Base-by-base conservation (phyloP, 495 filamentous ascomycete species). In the Hapsidospora chrysogenum region DNA sequence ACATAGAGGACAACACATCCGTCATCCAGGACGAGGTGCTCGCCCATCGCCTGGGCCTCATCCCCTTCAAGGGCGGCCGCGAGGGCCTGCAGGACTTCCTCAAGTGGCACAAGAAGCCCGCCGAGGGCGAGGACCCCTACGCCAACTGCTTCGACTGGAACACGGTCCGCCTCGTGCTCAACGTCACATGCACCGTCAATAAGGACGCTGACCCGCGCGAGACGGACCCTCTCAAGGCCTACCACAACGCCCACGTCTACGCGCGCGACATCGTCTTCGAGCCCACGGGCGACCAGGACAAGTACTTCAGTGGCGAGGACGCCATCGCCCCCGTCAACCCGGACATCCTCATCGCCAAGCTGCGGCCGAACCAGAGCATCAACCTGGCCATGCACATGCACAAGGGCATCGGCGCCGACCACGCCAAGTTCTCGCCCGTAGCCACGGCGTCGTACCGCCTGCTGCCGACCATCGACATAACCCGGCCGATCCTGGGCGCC, bases 21-120 rank as follows among this genome's bases (percentile, higher is more conserved):
- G 79, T 99, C 15, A 87, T 99, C 47, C 85, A 93, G 52, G 92
- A 99, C 53, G 92, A 99, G 56, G 85, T 99, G 1, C 76, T 99
- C 26, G 72, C 84, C 2, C 76, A 82, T 47, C 72, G 92, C 14
- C 65, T 99, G 16, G 92, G 92, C 29, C 70, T 96, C 26, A 77
- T 99, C 35, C 92, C 92, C 6, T 73, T 99, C 36, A 78, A 72
- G 22, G 89, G 81, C 41, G 68, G 71, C 33, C 70, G 73, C 39
- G 66, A 75, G 18, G 85, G 81, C 9, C 62, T 96, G 34, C 67
- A 71, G 34, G 76, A 76, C 55, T 76, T 52, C 40, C 37, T 96
- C 61, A 71, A 76, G 46, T 93, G 79, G 76, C 80, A 63, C 53
- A 68, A 65, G 43, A 64, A 62, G 26, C 59, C 65, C 15, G 57